phyloP scores from a whole-genome alignment of 2,329 filamentous ascomycete species.

The Xylariaceae sp. region DNA sequence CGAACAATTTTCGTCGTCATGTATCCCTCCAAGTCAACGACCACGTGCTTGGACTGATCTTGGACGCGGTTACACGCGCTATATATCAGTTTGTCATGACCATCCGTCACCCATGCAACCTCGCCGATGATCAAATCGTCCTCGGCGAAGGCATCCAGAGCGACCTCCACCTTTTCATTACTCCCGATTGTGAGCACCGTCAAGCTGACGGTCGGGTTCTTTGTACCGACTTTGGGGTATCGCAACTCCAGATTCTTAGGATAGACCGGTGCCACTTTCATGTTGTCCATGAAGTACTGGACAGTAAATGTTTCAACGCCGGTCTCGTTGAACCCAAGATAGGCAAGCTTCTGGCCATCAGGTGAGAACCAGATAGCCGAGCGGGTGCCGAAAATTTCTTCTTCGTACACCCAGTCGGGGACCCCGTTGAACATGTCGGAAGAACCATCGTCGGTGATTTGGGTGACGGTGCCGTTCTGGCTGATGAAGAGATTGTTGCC shows the following conservation, averaged over 20 bases:
- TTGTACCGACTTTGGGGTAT: constrained; percentile 64
- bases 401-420: constrained; percentile 61
- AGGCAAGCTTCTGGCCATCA: constrained; percentile 49
- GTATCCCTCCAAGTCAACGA: constrained; percentile 47
- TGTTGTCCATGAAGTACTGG: constrained; percentile 59
- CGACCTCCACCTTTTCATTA: constrained; percentile 39
- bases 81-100: constrained; percentile 56
- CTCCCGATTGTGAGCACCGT: constrained; percentile 50
- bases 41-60: constrained; percentile 56
- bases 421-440: constrained; percentile 59
- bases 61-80: constrained; percentile 65
- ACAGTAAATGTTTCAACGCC: constrained; percentile 62
- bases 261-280: constrained; percentile 54
- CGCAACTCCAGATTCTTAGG: constrained; percentile 57
- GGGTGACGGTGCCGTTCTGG: constrained; percentile 47
- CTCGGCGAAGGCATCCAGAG: constrained; percentile 51
- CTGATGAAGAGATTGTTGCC: constrained; percentile 60
- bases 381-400: constrained; percentile 49
- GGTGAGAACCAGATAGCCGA: constrained; percentile 53
- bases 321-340: constrained; percentile 57
- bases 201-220: constrained; percentile 58
- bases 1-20: constrained; percentile 43
- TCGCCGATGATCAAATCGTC: constrained; percentile 63
- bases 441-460: constrained; percentile 55
- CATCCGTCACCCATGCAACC: constrained; percentile 60